Conservation (phyloP, 148 eudicot species). For the Cornus controversa region DNA sequence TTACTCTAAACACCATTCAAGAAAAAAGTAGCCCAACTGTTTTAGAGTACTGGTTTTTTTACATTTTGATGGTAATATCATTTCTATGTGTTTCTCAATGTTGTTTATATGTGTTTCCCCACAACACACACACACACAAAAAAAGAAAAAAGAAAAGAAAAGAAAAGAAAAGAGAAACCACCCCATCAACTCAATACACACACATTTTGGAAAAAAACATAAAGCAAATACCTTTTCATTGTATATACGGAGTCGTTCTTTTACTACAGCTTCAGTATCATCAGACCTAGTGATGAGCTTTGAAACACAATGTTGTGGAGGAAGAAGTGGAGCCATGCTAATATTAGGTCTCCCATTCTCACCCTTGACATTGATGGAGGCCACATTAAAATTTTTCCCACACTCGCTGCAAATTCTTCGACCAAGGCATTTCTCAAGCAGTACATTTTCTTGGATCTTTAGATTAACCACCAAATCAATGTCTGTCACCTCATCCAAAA, state of each 20-base stretch:
- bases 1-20: no score
- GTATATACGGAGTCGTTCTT: conserved; percentile 78
- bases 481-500: conserved; percentile 88
- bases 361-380: conserved; percentile 66
- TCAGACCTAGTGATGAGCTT: conserved; percentile 92
- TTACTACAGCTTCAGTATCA: conserved; percentile 84
- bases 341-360: conserved; percentile 80
- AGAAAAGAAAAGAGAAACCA: no score
- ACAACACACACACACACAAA: no score
- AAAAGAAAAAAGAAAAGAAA: no score
- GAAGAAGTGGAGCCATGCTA: conserved; percentile 79
- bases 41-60: no score
- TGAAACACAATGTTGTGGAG: conserved; percentile 79
- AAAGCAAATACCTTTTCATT: conserved; percentile 65
- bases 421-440: conserved; percentile 95
- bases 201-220: no score
- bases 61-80: no score
- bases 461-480: conserved; percentile 94
- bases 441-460: conserved; percentile 77
- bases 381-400: conserved; percentile 87
- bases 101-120: no score
- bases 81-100: no score
- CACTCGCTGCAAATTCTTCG: conserved; percentile 88
- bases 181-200: no score
- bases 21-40: no score